Percentiles rank a stretch among this genome's conserved stretches.
Conservation (phyloP, 345 rosid genomes). For the Carallia pectinifolia region DNA sequence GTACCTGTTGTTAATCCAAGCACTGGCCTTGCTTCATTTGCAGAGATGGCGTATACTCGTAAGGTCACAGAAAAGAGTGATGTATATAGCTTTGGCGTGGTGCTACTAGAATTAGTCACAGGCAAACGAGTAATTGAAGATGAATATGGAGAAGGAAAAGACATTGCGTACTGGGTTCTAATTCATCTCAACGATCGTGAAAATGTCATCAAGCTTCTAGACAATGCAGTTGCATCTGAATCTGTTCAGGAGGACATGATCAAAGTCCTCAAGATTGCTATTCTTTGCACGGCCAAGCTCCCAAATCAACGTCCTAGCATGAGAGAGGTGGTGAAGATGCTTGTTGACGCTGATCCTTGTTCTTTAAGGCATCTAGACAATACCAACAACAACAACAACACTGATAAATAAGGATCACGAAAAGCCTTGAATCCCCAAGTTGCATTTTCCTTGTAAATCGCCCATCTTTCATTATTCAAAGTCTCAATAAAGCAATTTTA, state of each 20-base stretch:
- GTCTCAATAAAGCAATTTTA: neutral
- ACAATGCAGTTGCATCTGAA: constrained; percentile 36
- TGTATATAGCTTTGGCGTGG: constrained; percentile 85
- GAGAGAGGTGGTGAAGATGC: constrained; percentile 85
- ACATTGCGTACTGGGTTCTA: constrained; percentile 67
- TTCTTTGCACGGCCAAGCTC: constrained; percentile 78
- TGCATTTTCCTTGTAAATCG: neutral
- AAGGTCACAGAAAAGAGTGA: constrained; percentile 76
- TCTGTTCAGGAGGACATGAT: constrained; percentile 57
- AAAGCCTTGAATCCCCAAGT: constrained; percentile 15
- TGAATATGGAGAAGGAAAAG: constrained; percentile 74
- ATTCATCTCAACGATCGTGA: constrained; percentile 50
- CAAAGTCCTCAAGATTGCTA: constrained; percentile 62
- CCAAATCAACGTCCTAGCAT: constrained; percentile 72
- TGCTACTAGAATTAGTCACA: constrained; percentile 64
- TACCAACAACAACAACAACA: neutral
- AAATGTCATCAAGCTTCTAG: constrained; percentile 55
- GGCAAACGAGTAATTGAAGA: constrained; percentile 67
- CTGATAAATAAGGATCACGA: constrained; percentile 10
- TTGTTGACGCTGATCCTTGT: constrained; percentile 62
- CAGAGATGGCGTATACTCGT: constrained; percentile 75
- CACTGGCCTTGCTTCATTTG: constrained; percentile 8
- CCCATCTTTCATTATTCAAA: constrained; percentile 5
- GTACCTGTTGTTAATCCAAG: neutral
- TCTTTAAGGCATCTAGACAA: constrained; percentile 28